A percentile compares a stretch with the other conserved stretches of the same genome.
Evolutionary conservation across 495 filamentous ascomycete species (phyloP).

Genomic region (Neurospora intermedia): DNA sequence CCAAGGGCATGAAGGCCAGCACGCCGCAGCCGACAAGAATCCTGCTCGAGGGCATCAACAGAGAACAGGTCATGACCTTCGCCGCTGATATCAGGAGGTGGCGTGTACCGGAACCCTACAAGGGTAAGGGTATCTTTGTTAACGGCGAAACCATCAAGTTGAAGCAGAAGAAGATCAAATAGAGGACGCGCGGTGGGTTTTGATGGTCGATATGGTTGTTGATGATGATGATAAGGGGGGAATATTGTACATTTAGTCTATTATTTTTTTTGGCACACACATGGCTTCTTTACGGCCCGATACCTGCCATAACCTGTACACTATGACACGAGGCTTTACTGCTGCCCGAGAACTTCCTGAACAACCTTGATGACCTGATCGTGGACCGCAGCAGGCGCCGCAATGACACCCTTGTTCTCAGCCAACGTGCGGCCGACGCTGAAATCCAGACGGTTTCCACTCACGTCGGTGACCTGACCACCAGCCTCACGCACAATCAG

Average conservation of each 20-base stretch:
- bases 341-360: constrained; percentile 54
- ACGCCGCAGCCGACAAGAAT: constrained; percentile 92
- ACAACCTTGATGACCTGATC: constrained; percentile 69
- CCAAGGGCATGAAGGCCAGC: constrained; percentile 72
- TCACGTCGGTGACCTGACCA: constrained; percentile 78
- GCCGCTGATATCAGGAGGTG: constrained; percentile 80
- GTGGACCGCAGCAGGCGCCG: constrained; percentile 67
- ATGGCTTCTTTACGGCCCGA: not conserved
- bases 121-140: constrained; percentile 98
- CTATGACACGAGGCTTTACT: constrained; percentile 12
- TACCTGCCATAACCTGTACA: constrained; percentile 23
- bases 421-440: constrained; percentile 73
- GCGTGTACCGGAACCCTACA: constrained; percentile 93
- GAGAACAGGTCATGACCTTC: constrained; percentile 76
- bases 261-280: not conserved
- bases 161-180: constrained; percentile 99
- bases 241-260: constrained; percentile 9
- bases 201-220: not conserved
- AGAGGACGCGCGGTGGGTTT: constrained; percentile 21
- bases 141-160: constrained; percentile 95
- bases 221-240: not conserved
- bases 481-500: constrained; percentile 91
- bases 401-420: constrained; percentile 87
- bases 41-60: constrained; percentile 76
- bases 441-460: constrained; percentile 74